Percentiles rank a stretch among this genome's conserved stretches.
Evolutionary conservation across 805 yeast genomes (phyloP).

Genomic region (Cyberlindnera xishuangbannaensis): DNA sequence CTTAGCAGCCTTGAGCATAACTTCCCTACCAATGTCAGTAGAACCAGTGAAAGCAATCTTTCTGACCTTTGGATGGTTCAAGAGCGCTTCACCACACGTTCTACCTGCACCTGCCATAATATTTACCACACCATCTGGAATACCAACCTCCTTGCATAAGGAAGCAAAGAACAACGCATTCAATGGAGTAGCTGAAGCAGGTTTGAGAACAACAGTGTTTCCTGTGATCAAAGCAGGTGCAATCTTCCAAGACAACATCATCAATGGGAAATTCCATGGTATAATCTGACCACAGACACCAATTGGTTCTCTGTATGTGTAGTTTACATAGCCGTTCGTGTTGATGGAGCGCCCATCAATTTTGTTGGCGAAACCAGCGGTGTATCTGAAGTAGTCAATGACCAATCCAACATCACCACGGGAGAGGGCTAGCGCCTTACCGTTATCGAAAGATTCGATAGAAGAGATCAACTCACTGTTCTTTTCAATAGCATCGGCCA

Average conservation of each 20-base stretch:
- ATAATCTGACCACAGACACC: constrained; percentile 83
- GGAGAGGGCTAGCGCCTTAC: constrained; percentile 64
- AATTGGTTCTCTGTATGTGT: constrained; percentile 66
- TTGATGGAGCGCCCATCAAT: constrained; percentile 58
- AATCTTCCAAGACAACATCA: constrained; percentile 76
- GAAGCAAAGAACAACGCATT: constrained; percentile 61
- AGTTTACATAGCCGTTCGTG: constrained; percentile 58
- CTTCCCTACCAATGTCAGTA: constrained; percentile 66
- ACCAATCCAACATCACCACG: constrained; percentile 64
- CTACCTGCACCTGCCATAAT: constrained; percentile 72
- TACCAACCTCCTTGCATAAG: constrained; percentile 60
- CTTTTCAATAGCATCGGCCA: constrained; percentile 66
- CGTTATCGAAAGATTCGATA: constrained; percentile 72
- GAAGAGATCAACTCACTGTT: constrained; percentile 57
- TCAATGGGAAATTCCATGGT: constrained; percentile 81
- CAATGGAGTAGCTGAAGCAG: constrained; percentile 75
- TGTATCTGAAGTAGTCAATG: constrained; percentile 58
- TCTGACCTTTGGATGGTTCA: constrained; percentile 62
- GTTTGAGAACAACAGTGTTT: constrained; percentile 65
- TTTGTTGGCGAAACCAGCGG: constrained; percentile 73
- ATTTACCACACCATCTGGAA: constrained; percentile 73
- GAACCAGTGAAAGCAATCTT: constrained; percentile 83
- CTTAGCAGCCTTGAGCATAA: constrained; percentile 64
- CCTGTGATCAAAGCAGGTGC: constrained; percentile 78
- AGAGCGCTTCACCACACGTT: constrained; percentile 64